These are phyloP conservation scores for Alternaria sp. DNA, from an alignment of 2,329 filamentous ascomycete species.

Conservation along the genomic window DNA sequence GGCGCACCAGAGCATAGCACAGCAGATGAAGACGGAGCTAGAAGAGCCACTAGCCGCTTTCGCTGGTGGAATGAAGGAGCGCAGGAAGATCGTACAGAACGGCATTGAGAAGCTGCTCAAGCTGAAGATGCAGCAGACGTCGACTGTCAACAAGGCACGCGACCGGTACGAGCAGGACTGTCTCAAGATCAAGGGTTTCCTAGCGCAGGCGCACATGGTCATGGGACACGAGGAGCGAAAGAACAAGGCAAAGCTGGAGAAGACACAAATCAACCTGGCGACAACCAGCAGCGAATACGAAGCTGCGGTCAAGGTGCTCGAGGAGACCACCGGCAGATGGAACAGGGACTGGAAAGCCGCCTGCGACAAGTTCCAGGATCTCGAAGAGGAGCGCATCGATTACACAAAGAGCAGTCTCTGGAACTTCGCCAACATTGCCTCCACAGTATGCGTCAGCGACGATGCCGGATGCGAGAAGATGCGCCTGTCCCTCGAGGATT, in stretches of 20 bases:
- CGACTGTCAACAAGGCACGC: conserved; percentile 90
- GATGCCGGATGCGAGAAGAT: conserved; percentile 95
- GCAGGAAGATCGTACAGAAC: conserved; percentile 93
- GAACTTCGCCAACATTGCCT: conserved; percentile 97
- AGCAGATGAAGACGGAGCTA: conserved; percentile 94
- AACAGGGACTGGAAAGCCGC: conserved; percentile 98
- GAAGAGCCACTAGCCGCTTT: conserved; percentile 94
- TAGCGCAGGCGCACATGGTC: conserved; percentile 99
- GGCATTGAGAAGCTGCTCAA: conserved; percentile 95
- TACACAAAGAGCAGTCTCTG: conserved; percentile 98
- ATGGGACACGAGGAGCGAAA: conserved; percentile 99
- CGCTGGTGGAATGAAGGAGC: conserved; percentile 92
- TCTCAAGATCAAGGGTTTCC: conserved; percentile 96
- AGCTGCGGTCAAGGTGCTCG: conserved; percentile 85
- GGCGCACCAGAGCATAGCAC: conserved; percentile 85
- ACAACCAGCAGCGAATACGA: conserved; percentile 94
- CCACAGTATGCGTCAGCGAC: conserved; percentile 96
- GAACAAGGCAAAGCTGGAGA: conserved; percentile 98
- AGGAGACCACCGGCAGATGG: conserved; percentile 95
- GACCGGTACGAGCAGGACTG: conserved; percentile 98
- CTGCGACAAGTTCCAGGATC: conserved; percentile 97
- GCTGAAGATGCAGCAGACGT: conserved; percentile 89
- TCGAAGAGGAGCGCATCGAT: conserved; percentile 95
- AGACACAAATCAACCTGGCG: conserved; percentile 95
- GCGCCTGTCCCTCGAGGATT: conserved; percentile 87